phyloP scores from a whole-genome alignment of 2,329 filamentous ascomycete species.

The Fusarium neocosmosporiellum region DNA sequence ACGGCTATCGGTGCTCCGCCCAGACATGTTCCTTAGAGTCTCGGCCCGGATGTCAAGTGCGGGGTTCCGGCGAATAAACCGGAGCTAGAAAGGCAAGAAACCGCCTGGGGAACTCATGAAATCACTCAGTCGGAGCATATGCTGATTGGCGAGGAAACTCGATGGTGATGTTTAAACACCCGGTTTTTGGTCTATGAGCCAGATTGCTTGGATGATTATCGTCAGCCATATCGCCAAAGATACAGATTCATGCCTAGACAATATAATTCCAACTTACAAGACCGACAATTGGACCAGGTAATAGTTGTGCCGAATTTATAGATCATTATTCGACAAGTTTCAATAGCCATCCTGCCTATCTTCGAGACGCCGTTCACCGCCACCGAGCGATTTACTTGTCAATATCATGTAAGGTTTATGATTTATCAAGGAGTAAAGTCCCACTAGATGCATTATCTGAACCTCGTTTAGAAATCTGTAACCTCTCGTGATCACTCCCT shows the following conservation, averaged over 20 bases:
- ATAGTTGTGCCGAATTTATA: neutral
- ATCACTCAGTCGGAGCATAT: neutral
- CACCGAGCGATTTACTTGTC: neutral
- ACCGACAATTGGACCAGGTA: too few species aligned
- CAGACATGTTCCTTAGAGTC: neutral
- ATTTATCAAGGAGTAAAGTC: neutral
- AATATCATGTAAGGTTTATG: neutral
- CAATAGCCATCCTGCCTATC: neutral
- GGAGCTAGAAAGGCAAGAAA: neutral
- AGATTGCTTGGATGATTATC: neutral
- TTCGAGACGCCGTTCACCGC: neutral
- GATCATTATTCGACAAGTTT: too few species aligned
- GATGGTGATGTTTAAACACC: neutral
- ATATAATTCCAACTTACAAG: neutral
- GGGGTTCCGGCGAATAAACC: neutral
- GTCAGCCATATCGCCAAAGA: neutral
- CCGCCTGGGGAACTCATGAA: neutral
- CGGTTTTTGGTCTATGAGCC: neutral
- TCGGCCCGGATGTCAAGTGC: neutral
- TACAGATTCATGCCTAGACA: neutral
- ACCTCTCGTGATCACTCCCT: neutral
- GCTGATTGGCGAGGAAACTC: neutral
- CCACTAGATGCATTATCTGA: neutral
- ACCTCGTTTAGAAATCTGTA: neutral
- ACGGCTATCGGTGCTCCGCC: neutral